A percentile compares a stretch with the other conserved stretches of the same genome.
These are phyloP conservation scores for Kazachstania taianensis DNA, from an alignment of 805 yeast genomes.

Conservation along the genomic window DNA sequence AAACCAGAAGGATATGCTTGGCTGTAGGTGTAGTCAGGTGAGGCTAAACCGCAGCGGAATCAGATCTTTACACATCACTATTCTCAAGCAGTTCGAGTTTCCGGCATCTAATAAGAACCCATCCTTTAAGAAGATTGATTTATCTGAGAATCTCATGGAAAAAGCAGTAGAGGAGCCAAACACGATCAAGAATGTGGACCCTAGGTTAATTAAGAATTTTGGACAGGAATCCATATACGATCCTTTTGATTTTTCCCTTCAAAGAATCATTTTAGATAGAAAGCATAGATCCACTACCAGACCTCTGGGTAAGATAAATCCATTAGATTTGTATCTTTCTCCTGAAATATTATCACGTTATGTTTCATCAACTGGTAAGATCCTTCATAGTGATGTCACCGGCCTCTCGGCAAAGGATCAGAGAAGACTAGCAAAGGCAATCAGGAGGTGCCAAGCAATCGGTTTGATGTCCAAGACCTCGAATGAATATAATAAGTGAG, in stretches of 20 bases:
- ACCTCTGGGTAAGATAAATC: slow-evolving; percentile 36
- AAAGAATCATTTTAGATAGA: slow-evolving; percentile 43
- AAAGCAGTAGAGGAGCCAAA: too few species aligned
- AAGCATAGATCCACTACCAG: slow-evolving; percentile 20
- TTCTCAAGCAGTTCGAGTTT: too few species aligned
- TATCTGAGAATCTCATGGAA: too few species aligned
- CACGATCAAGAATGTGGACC: slow-evolving; percentile 8
- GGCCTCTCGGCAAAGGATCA: slow-evolving; percentile 62
- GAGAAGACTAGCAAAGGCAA: slow-evolving; percentile 60
- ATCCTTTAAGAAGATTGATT: too few species aligned
- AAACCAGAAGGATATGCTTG: too few species aligned
- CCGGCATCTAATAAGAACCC: too few species aligned
- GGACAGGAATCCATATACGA: slow-evolving; percentile 49
- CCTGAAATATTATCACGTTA: slow-evolving; percentile 61
- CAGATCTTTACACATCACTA: too few species aligned
- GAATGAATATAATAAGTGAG: slow-evolving; percentile 20
- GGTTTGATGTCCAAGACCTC: slow-evolving; percentile 76
- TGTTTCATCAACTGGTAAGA: slow-evolving; percentile 63
- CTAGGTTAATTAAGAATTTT: slow-evolving; percentile 29
- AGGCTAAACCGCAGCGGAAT: too few species aligned
- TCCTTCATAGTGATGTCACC: slow-evolving; percentile 60
- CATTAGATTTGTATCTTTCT: slow-evolving; percentile 59
- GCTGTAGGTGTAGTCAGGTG: too few species aligned
- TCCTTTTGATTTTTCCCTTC: slow-evolving; percentile 69
- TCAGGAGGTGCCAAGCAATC: slow-evolving; percentile 68